Evolutionary conservation across 495 filamentous ascomycete genomes (phyloP).

Genomic region (Rostrohypoxylon terebratum): DNA sequence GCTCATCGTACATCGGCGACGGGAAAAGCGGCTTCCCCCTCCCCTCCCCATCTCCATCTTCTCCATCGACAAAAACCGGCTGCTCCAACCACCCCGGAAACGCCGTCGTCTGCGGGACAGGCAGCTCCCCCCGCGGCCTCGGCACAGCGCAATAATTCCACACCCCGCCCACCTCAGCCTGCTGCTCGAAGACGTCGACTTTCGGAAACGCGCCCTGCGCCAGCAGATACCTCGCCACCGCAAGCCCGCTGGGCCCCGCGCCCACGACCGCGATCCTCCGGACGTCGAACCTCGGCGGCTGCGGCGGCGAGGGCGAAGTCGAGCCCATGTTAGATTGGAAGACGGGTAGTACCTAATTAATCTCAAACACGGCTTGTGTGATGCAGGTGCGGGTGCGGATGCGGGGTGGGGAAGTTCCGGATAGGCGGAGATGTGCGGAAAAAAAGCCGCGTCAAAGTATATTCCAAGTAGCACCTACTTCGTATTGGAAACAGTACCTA

Average conservation of each 20-base stretch:
- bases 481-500: not conserved
- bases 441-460: not conserved
- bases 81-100: slow-evolving; percentile 54
- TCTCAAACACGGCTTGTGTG: not conserved
- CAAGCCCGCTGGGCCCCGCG: slow-evolving; percentile 75
- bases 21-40: slow-evolving; percentile 63
- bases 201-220: slow-evolving; percentile 76
- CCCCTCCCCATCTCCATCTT: not conserved
- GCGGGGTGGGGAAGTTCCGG: slow-evolving; percentile 1
- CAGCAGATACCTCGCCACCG: slow-evolving; percentile 77
- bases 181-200: slow-evolving; percentile 86
- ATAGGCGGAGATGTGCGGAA: not conserved
- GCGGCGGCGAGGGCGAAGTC: slow-evolving; percentile 3
- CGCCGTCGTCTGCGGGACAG: slow-evolving; percentile 58
- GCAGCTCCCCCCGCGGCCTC: slow-evolving; percentile 30
- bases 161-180: slow-evolving; percentile 76
- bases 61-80: slow-evolving; percentile 47
- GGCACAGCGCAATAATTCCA: slow-evolving; percentile 78
- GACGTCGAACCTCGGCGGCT: slow-evolving; percentile 57
- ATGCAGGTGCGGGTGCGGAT: not conserved
- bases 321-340: slow-evolving; percentile 51
- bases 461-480: too few species aligned
- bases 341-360: not conserved
- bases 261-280: slow-evolving; percentile 74
- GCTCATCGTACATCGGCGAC: slow-evolving; percentile 79